Conservation (phyloP, 208 protist genomes). For the Porcisia hertigi region DNA sequence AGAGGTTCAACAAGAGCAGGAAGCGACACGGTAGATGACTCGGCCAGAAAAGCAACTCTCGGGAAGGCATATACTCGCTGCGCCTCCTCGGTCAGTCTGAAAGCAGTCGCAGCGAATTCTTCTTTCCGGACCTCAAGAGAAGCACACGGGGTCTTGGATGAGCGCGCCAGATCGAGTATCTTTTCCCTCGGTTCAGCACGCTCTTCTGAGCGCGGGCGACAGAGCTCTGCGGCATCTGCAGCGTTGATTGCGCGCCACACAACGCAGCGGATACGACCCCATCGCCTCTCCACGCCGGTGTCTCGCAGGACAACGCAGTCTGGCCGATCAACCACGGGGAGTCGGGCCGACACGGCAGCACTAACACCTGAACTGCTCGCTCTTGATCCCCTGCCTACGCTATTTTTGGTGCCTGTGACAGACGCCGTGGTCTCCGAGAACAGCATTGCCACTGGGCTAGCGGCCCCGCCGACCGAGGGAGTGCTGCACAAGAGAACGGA, state of each 20-base stretch:
- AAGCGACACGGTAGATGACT: neutral
- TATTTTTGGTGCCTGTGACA: neutral
- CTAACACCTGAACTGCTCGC: neutral
- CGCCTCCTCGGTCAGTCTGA: neutral
- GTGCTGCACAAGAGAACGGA: neutral
- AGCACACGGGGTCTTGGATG: neutral
- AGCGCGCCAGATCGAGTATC: neutral
- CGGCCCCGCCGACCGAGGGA: neutral
- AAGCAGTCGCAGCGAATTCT: neutral
- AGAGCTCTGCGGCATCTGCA: neutral
- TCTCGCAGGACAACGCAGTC: neutral
- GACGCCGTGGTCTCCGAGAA: neutral
- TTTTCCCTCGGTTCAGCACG: neutral
- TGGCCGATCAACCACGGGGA: slow-evolving; percentile 8
- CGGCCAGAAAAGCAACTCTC: neutral
- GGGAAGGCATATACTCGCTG: too few relatives aligned
- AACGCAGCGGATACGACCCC: neutral
- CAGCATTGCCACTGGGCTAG: neutral
- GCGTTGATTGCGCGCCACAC: neutral
- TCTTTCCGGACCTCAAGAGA: neutral
- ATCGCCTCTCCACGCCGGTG: neutral
- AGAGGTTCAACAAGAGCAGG: neutral
- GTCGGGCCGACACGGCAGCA: slow-evolving; percentile 5
- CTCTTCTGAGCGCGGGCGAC: neutral
- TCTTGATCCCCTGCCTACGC: neutral